Conservation (phyloP, 371 early-diverging fungal genomes). For the Lichtheimia hyalospora region DNA sequence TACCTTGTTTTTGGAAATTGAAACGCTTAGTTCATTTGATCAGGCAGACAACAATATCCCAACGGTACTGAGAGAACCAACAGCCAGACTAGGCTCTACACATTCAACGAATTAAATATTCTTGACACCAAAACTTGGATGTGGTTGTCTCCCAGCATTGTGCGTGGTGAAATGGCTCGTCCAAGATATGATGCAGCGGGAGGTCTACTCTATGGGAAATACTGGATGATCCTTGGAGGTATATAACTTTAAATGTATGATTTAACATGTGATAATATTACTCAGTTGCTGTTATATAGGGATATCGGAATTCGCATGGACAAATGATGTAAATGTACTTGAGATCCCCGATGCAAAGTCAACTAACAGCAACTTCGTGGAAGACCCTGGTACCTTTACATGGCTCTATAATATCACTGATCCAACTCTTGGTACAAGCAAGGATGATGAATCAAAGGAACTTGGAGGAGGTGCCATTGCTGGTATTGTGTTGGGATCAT, state of each 20-base stretch:
- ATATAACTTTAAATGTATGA: background rate
- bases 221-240: background rate
- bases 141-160: background rate
- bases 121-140: background rate
- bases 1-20: background rate
- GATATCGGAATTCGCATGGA: background rate
- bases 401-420: background rate
- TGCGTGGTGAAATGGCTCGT: background rate
- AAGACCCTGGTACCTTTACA: background rate
- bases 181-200: background rate
- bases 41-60: no score
- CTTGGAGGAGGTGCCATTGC: background rate
- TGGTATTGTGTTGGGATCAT: conserved; percentile 3
- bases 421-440: background rate
- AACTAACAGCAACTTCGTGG: no score
- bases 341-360: background rate
- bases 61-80: background rate
- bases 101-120: background rate
- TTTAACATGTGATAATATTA: background rate
- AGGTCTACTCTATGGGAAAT: background rate
- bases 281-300: background rate
- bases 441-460: background rate
- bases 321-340: background rate
- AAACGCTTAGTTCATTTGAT: background rate
- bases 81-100: background rate